Evolutionary conservation across 2,329 filamentous ascomycete genomes (phyloP), one percentile per base, ranked within the genome.

Genomic region (Pyrenochaeta sp.): DNA sequence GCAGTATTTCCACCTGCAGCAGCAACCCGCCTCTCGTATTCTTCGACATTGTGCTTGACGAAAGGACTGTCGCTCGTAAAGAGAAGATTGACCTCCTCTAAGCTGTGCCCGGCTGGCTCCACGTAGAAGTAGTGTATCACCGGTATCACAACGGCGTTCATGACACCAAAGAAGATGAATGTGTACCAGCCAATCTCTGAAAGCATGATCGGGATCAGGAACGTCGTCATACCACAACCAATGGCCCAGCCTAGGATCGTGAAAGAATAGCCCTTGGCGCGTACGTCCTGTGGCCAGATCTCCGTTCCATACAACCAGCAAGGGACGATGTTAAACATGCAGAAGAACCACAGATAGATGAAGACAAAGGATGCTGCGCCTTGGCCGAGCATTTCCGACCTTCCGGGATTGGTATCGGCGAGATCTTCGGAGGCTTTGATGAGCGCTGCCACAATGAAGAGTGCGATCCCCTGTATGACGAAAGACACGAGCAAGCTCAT

Each of bases 91-190:
- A 54, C 40, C 3, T 39, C 23, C 17, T 54, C 51, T 15, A 54
- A 40, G 4, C 39, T 45, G 18, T 36, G 44, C 12, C 45, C 51
- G 6, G 51, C 51, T 4, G 81, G 83, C 55, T 84, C 82, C 0
- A 82, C 81, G 45, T 81, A 84, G 61, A 81, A 77, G 47, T 79
- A 74, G 63, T 78, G 81, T 2, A 79, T 66, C 2, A 80, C 63
- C 0, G 78, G 79, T 1, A 80, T 67, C 44, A 79, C 80, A n/a
- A 67, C 60, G n/a, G 56, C 47, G 27, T 58, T 62, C 33, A 62
- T 45, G 12, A 48, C 44, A n/a, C 52, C 58, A 23, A 61, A 61
- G 29, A 59, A 47, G 50, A 59, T 51, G 40, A 54, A 61, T 1
- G 58, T 61, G 7, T 41, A 29, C 20, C 45, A 41, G 7, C 45